Base-by-base conservation (phyloP, 768 basidiomycete species). In the Macrolepiota dolichaula region DNA sequence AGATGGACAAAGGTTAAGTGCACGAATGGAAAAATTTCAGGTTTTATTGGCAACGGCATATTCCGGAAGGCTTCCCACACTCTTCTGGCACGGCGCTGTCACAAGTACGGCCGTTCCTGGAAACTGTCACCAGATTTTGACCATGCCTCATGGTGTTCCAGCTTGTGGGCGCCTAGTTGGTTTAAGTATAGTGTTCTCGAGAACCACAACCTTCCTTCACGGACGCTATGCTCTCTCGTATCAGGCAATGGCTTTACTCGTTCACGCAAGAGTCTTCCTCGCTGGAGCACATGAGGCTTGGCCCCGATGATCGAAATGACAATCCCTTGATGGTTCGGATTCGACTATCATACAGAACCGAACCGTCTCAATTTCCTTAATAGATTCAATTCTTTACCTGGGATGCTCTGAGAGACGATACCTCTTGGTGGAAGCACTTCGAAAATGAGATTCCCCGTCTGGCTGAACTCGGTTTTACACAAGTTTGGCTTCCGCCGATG, bases 351-450 rank as follows among this genome's bases (percentile, higher is more conserved):
- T 19, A 22, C 55, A 19, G 27, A 32, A 49, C 42, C 40, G 42
- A 46, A 47, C 35, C 49, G 25, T 22, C 35, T 24, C 11, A 38
- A 55, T 47, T 27, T 66, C 51, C 52, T 37, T n/a, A 25, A 12
- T 61, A 84, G 92, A 72, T 93, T 29, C 92, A 94, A 72, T 94
- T 92, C 73, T 94, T 92, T 67, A 92, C 91, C 13, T 94, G 92
- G 92, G 85, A 93, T 55, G 74, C 83, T 32, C 72, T 73, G 27
- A 80, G 83, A 65, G 76, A 78, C 13, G 71, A 75, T 17, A 71
- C 84, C 76, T 90, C 86, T 70, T 93, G 92, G 92, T 94, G 92
- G 92, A 79, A 80, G 67, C 85, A 90, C 70, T 79, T 94, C 37
- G 85, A 89, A 69, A 65, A 64, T 10, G 85, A 92, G 67, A 73